Base-by-base conservation (phyloP, 2,329 filamentous ascomycete genomes). In the Verticillium nonalfalfae region DNA sequence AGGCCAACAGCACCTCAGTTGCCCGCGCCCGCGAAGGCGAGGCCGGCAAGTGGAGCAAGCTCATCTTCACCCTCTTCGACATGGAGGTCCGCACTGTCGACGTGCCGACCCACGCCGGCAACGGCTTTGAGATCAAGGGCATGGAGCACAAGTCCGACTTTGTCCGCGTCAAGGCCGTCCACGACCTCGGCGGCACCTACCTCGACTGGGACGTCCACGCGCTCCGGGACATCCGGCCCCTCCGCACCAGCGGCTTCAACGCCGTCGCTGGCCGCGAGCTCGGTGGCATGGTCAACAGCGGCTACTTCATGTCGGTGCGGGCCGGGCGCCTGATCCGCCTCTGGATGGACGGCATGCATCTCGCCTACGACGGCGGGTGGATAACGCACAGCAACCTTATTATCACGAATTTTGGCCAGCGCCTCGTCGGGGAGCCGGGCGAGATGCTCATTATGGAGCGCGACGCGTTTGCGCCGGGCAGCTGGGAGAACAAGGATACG, bases 401-500 rank as follows among this genome's bases (percentile, higher is more conserved):
- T 9, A 61, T 73, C 10, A 71, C 68, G 4, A 33, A 40, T 9
- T 35, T 71, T 11, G 66, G 76, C 13, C 87, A 88, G 66, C 77
- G 78, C 61, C 75, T 92, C n/a, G 59, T 61, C 7, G 31, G 50
- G 4, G 65, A 66, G 40, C 61, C 68, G 7, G 66, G 69, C 21
- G 65, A 70, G 60, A 60, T 69, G 59, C 66, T 71, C 36, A 67
- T 68, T 38, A 56, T 71, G 62, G 65, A 67, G 14, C 66, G 61
- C 10, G 58, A 65, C 38, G 69, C 68, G 13, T 68, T 70, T 56
- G 67, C 65, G 21, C 70, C 68, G 13, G 61, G 65, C 6, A 62
- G 67, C 33, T 71, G 68, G 66, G 26, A 21, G 6, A 33, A 35
- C 5, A 15, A 62, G 1, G 59, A 68, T 26, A 61, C 39, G 14